phyloP scores from a whole-genome alignment of 208 protist genomes.

The Blechomonas ayalai region DNA sequence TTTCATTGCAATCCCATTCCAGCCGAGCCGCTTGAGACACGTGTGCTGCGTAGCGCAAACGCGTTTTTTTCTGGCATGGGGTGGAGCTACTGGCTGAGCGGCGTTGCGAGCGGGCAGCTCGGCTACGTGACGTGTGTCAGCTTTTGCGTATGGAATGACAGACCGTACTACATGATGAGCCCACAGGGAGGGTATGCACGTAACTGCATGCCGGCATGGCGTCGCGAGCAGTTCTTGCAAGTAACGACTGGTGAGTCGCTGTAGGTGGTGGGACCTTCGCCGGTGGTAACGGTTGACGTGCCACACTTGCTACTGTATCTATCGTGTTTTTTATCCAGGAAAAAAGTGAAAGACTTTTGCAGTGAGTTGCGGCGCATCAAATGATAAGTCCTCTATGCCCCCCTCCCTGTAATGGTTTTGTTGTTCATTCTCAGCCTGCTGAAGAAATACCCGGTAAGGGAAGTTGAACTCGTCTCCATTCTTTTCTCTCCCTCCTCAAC shows the following conservation, averaged over 20 bases:
- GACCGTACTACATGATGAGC: constrained; percentile 80
- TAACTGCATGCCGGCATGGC: constrained; percentile 75
- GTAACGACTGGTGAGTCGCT: constrained; percentile 30
- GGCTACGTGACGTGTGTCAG: constrained; percentile 52
- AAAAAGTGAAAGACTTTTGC: no score
- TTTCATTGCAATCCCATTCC: constrained; percentile 78
- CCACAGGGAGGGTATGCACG: constrained; percentile 63
- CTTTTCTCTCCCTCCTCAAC: no score
- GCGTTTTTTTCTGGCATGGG: constrained; percentile 84
- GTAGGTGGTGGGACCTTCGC: no score
- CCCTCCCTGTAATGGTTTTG: no score
- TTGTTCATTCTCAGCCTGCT: no score
- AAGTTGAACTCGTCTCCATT: no score
- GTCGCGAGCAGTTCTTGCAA: constrained; percentile 45
- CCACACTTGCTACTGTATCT: no score
- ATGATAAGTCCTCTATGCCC: no score
- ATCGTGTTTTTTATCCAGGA: no score
- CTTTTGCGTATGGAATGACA: constrained; percentile 60
- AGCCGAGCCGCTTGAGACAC: constrained; percentile 54
- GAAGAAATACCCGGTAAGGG: no score
- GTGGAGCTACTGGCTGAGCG: constrained; percentile 73
- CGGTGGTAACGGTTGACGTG: no score
- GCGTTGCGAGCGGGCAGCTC: constrained; percentile 58
- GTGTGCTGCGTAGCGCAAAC: constrained; percentile 43
- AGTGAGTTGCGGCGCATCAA: no score